phyloP scores from a whole-genome alignment of 2,329 filamentous ascomycete genomes.

The Onygenales sp. region DNA sequence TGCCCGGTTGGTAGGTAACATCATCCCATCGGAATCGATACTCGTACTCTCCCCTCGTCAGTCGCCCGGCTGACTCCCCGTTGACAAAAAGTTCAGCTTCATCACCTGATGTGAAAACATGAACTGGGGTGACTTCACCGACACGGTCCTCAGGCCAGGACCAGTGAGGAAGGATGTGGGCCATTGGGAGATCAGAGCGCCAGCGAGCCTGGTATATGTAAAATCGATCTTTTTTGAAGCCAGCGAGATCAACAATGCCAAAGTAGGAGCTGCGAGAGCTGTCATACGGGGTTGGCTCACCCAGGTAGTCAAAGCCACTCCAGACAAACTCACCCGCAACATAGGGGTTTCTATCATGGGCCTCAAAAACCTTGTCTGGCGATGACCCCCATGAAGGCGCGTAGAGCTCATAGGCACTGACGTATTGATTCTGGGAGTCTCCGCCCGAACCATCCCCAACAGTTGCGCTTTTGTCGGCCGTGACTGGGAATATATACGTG shows the following conservation, averaged over 20 bases:
- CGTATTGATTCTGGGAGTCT: constrained; percentile 26
- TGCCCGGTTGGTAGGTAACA: constrained; percentile 39
- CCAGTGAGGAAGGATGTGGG: constrained; percentile 51
- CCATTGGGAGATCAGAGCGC: constrained; percentile 39
- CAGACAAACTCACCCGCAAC: constrained; percentile 48
- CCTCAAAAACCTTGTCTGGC: constrained; percentile 44
- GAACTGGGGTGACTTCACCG: constrained; percentile 43
- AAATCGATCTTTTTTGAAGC: constrained; percentile 49
- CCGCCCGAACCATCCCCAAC: constrained; percentile 16
- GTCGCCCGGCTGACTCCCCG: constrained; percentile 36
- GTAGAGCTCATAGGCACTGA: constrained; percentile 47
- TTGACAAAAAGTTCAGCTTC: constrained; percentile 49
- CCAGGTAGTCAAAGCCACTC: constrained; percentile 43
- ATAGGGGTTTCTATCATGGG: constrained; percentile 40
- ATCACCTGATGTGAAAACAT: constrained; percentile 44
- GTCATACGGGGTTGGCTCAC: constrained; percentile 43
- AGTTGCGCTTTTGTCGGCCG: not conserved
- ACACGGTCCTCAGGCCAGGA: constrained; percentile 39
- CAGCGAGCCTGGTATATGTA: constrained; percentile 48
- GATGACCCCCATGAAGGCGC: constrained; percentile 38
- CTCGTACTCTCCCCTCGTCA: constrained; percentile 23
- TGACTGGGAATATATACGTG: constrained; percentile 45
- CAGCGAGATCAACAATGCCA: constrained; percentile 48
- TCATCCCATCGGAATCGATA: constrained; percentile 48
- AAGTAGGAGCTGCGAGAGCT: constrained; percentile 44